phyloP scores from a whole-genome alignment of 208 protist species.

The Dictyostelium gargantuum region DNA sequence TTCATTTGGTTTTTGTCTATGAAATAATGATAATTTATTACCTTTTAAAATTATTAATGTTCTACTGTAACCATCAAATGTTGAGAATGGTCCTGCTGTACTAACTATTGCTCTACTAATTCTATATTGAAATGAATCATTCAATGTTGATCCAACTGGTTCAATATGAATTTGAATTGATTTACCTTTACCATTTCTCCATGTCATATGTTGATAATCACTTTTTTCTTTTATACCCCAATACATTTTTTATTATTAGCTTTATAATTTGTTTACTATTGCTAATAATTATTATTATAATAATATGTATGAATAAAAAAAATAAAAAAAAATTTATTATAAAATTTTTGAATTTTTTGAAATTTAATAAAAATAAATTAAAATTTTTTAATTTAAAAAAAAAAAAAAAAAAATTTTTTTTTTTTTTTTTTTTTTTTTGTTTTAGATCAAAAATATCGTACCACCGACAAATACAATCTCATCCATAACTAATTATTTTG shows the following conservation, averaged over 20 bases:
- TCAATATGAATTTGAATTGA: constrained; percentile 43
- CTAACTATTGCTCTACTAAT: background rate
- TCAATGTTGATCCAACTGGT: background rate
- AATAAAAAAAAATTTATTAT: no score
- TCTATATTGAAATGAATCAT: constrained; percentile 27
- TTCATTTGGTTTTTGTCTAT: constrained; percentile 23
- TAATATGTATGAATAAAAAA: no score
- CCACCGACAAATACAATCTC: no score
- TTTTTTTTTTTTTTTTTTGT: no score
- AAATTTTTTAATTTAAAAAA: no score
- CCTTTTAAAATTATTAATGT: constrained; percentile 31
- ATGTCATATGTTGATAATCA: background rate
- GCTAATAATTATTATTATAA: no score
- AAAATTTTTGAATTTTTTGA: no score
- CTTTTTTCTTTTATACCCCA: constrained; percentile 13
- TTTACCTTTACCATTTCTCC: constrained; percentile 55
- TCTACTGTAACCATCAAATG: constrained; percentile 36
- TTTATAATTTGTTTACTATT: no score
- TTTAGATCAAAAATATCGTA: no score
- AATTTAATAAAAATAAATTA: no score
- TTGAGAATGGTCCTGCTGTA: background rate
- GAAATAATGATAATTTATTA: constrained; percentile 21
- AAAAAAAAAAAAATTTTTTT: no score
- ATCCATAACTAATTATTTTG: no score
- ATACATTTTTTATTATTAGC: constrained; percentile 6